These are phyloP conservation scores for Coleophoma eucalyptorum DNA, from an alignment of 2,329 filamentous ascomycete genomes.

Conservation along the genomic window DNA sequence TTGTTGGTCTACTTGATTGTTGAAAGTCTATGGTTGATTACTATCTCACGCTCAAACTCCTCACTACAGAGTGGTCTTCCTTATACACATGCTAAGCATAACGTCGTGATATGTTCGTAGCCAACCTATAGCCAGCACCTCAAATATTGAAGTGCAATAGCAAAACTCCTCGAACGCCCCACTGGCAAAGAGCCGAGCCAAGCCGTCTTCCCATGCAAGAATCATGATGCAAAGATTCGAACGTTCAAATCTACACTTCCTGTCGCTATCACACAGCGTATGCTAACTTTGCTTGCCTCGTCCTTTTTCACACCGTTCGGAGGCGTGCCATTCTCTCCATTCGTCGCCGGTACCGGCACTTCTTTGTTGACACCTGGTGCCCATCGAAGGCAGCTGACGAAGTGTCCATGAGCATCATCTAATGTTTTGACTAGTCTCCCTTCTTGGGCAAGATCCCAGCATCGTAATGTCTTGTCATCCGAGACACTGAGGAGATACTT, in stretches of 20 bases:
- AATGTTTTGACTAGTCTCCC: conserved; percentile 85
- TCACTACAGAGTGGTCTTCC: not conserved
- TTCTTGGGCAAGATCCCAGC: conserved; percentile 91
- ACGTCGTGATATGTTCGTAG: conserved; percentile 23
- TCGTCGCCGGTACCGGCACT: conserved; percentile 33
- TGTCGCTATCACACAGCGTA: conserved; percentile 82
- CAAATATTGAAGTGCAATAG: conserved; percentile 1
- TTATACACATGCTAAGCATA: conserved; percentile 24
- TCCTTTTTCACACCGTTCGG: conserved; percentile 46
- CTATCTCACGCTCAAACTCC: no score
- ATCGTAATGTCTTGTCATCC: conserved; percentile 89
- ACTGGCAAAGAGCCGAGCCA: not conserved
- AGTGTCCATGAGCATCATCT: conserved; percentile 74
- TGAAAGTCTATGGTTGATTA: no score
- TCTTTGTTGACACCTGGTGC: conserved; percentile 72
- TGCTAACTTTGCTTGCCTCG: conserved; percentile 51
- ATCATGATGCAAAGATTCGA: conserved; percentile 64
- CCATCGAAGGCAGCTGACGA: conserved; percentile 85
- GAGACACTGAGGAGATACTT: conserved; percentile 83
- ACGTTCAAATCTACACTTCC: conserved; percentile 81
- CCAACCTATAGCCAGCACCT: conserved; percentile 10
- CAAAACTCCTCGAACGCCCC: conserved; percentile 18
- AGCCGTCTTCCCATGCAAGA: not conserved
- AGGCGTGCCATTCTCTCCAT: conserved; percentile 39
- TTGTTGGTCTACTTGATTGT: no score